A percentile compares a stretch with the other conserved stretches of the same genome.
Evolutionary conservation across 345 rosid species (phyloP).

Genomic region (Luvunga scandens): DNA sequence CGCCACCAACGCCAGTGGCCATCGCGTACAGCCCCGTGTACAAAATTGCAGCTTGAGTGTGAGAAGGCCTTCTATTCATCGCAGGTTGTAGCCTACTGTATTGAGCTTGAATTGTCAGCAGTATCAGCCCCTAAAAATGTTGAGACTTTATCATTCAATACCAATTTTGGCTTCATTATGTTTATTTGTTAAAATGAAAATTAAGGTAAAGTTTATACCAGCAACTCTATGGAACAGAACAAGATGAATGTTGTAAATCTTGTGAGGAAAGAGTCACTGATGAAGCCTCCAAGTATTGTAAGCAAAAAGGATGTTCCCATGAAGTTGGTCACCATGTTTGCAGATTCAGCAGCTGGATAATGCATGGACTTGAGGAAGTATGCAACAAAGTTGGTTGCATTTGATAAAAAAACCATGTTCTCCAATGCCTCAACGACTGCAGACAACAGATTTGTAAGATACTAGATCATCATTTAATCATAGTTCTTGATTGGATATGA

Average conservation of each 20-base stretch:
- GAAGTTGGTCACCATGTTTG: constrained; percentile 68
- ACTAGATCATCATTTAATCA: too few relatives aligned
- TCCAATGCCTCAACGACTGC: constrained; percentile 58
- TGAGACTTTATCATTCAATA: background rate
- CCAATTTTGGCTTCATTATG: too few relatives aligned
- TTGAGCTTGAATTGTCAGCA: constrained; percentile 56
- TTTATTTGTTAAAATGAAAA: background rate
- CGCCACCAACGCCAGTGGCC: constrained; percentile 59
- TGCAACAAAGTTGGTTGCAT: constrained; percentile 45
- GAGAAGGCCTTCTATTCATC: constrained; percentile 20
- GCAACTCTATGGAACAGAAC: constrained; percentile 37
- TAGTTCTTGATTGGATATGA: background rate
- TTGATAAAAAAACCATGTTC: constrained; percentile 59
- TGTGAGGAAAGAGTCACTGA: constrained; percentile 55
- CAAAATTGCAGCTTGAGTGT: constrained; percentile 37
- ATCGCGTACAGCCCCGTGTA: constrained; percentile 46
- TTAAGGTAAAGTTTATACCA: constrained; percentile 30
- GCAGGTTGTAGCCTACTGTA: constrained; percentile 36
- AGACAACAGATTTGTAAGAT: background rate
- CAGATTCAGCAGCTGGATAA: constrained; percentile 45
- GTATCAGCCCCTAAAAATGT: constrained; percentile 40
- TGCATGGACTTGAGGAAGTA: constrained; percentile 51
- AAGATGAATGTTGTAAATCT: constrained; percentile 43
- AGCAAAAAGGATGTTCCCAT: constrained; percentile 64
- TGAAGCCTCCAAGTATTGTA: constrained; percentile 55